Evolutionary conservation across 169 alveolate genomes (phyloP).

Genomic region (Cryptosporidium xiaoi): DNA sequence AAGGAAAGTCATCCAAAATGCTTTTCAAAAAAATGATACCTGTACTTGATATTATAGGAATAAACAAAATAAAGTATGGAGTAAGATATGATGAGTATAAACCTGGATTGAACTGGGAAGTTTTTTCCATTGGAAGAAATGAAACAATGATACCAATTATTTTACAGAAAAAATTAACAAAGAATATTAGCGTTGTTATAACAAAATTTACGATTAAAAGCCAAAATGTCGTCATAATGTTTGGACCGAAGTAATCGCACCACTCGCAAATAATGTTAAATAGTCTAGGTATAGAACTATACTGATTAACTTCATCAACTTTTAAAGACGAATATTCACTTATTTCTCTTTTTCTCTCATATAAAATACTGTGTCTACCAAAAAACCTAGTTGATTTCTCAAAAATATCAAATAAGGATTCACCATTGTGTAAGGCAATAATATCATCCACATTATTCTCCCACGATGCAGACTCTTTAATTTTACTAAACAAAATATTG

Average conservation of each 20-base stretch:
- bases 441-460: conserved; percentile 22
- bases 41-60: conserved; percentile 37
- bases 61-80: conserved; percentile 26
- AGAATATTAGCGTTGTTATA: conserved; percentile 15
- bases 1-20: conserved; percentile 60
- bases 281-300: conserved; percentile 53
- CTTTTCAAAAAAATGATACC: conserved; percentile 55
- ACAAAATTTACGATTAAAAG: conserved; percentile 18
- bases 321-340: conserved; percentile 1
- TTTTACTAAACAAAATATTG: conserved; percentile 27
- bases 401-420: conserved; percentile 59
- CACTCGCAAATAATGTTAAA: conserved; percentile 65
- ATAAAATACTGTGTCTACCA: not conserved
- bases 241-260: conserved; percentile 74
- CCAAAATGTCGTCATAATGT: conserved; percentile 54
- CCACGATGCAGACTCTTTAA: conserved; percentile 37
- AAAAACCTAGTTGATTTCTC: conserved; percentile 39
- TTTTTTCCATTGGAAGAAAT: not conserved
- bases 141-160: not conserved
- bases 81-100: conserved; percentile 10
- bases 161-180: conserved; percentile 8
- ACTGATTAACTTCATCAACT: conserved; percentile 39
- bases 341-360: conserved; percentile 1
- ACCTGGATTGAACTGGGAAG: not conserved
- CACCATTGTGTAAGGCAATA: conserved; percentile 69